phyloP scores from a whole-genome alignment of 495 filamentous ascomycete species.

The Xylaria sp. region DNA sequence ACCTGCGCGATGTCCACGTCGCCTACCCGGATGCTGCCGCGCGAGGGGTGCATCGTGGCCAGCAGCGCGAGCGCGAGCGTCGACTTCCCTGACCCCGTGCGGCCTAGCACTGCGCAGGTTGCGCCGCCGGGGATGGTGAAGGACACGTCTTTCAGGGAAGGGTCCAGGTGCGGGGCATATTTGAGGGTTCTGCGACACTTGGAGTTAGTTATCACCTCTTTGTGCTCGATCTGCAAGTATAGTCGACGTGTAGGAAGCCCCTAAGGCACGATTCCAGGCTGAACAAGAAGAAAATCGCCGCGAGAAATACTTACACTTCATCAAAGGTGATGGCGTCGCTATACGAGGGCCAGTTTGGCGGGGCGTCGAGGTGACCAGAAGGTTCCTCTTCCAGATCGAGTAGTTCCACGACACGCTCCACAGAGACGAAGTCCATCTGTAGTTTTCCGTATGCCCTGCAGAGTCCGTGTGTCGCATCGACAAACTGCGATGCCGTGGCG shows the following conservation, averaged over 20 bases:
- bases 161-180: slow-evolving; percentile 77
- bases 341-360: slow-evolving; percentile 76
- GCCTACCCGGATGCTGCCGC: slow-evolving; percentile 62
- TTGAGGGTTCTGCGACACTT: slow-evolving; percentile 59
- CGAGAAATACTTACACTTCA: slow-evolving; percentile 51
- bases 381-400: slow-evolving; percentile 77
- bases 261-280: too few species aligned
- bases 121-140: slow-evolving; percentile 76
- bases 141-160: slow-evolving; percentile 67
- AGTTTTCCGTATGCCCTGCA: slow-evolving; percentile 80
- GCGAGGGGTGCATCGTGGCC: slow-evolving; percentile 54
- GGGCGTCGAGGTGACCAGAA: slow-evolving; percentile 67
- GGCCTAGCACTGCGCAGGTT: slow-evolving; percentile 70
- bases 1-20: slow-evolving; percentile 57
- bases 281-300: neutral
- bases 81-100: slow-evolving; percentile 70
- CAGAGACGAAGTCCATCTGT: slow-evolving; percentile 89
- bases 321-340: slow-evolving; percentile 76
- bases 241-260: neutral
- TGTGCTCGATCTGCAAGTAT: neutral
- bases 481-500: slow-evolving; percentile 65
- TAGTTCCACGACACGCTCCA: slow-evolving; percentile 81
- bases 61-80: slow-evolving; percentile 65
- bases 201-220: neutral
- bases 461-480: slow-evolving; percentile 71